These are phyloP conservation scores for Coelastrella sp. DNA, from an alignment of 139 green algal genomes.

Conservation along the genomic window DNA sequence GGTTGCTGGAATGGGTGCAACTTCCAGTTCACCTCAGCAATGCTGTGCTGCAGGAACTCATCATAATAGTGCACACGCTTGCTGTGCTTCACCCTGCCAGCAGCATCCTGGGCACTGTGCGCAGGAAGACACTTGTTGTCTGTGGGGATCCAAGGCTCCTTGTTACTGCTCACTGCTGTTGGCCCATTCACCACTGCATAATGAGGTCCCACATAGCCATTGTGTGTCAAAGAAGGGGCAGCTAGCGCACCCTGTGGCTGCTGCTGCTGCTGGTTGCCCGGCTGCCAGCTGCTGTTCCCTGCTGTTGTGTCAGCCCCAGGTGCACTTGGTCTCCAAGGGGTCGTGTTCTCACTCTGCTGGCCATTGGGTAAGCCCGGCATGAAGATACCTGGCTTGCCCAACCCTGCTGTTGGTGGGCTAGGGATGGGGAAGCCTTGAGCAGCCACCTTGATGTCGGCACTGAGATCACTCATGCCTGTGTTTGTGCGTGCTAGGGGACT, in stretches of 20 bases:
- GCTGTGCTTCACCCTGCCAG: background rate
- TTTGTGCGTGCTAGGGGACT: slow-evolving; percentile 8
- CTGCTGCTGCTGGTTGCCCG: background rate
- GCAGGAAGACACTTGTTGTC: background rate
- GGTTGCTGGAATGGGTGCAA: slow-evolving; percentile 32
- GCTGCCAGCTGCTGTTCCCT: slow-evolving; percentile 14
- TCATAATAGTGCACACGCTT: slow-evolving; percentile 40
- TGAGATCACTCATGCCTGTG: background rate
- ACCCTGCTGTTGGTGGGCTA: background rate
- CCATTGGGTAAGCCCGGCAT: background rate
- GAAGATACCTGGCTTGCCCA: background rate
- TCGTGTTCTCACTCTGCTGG: background rate
- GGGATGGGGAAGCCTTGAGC: slow-evolving; percentile 2
- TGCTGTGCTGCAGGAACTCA: background rate
- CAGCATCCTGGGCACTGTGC: background rate
- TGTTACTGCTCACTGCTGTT: background rate
- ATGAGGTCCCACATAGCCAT: slow-evolving; percentile 6
- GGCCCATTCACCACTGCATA: background rate
- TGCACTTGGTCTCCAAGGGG: background rate
- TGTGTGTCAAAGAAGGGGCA: background rate
- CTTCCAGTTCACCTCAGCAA: slow-evolving; percentile 30
- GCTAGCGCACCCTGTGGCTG: background rate
- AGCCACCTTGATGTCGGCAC: background rate
- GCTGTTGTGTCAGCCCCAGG: background rate
- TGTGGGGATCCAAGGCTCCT: background rate